These are phyloP conservation scores for Tolypocladium ovalisporum DNA, from an alignment of 2,329 filamentous ascomycete species.

Conservation along the genomic window DNA sequence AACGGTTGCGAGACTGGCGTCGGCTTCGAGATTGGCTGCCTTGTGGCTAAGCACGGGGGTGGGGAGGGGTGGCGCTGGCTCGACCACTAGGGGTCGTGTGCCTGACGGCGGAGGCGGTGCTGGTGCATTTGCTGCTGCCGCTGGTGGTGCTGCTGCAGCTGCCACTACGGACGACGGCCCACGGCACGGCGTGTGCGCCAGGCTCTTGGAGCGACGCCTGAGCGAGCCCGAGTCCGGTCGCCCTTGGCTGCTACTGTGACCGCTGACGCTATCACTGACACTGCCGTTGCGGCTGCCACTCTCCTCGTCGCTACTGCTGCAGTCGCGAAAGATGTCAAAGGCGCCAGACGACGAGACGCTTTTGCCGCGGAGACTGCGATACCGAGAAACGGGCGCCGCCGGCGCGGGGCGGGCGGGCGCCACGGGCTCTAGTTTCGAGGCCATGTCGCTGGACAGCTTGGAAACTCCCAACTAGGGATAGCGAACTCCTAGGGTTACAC, in stretches of 20 bases:
- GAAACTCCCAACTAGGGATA: background rate
- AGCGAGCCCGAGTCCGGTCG: constrained; percentile 3
- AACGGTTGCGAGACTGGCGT: constrained; percentile 5
- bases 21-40: constrained; percentile 14
- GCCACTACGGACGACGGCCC: background rate
- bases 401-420: constrained; percentile 8
- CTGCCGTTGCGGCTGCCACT: background rate
- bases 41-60: constrained; percentile 17
- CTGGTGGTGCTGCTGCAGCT: background rate
- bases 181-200: constrained; percentile 8
- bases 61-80: constrained; percentile 9
- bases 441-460: background rate
- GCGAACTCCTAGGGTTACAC: background rate
- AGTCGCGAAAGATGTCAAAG: constrained; percentile 19
- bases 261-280: background rate
- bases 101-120: background rate
- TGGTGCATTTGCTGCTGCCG: background rate
- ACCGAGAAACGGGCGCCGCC: constrained; percentile 16
- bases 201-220: constrained; percentile 16
- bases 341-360: constrained; percentile 18
- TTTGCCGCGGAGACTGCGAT: constrained; percentile 21
- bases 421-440: background rate
- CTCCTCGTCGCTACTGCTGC: background rate
- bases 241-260: constrained; percentile 6
- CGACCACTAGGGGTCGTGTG: background rate